Conservation (phyloP, 2,329 filamentous ascomycete species). For the Penicillium fuscoglaucum region DNA sequence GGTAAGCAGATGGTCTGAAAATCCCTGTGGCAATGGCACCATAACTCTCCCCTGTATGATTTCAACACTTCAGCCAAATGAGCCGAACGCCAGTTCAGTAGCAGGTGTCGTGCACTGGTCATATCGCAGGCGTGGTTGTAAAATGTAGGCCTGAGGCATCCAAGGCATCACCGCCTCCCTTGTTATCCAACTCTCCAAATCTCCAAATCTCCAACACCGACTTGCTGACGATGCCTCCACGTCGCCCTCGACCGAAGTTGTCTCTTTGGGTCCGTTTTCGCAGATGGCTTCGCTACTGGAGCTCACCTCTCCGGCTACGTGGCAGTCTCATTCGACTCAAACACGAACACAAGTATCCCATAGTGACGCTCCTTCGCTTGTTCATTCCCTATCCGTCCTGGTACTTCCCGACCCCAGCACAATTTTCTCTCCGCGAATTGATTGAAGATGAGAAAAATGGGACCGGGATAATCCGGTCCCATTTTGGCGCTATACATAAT, state of each 20-base stretch:
- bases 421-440: conserved; percentile 16
- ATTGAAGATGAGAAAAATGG: conserved; percentile 18
- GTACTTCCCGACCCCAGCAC: conserved; percentile 26
- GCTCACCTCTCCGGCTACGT: conserved; percentile 23
- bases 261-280: neutral
- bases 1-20: neutral
- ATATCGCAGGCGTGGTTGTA: neutral
- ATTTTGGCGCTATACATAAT: conserved; percentile 23
- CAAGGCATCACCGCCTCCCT: neutral
- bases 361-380: conserved; percentile 23
- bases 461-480: neutral
- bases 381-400: conserved; percentile 28
- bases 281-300: neutral
- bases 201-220: neutral
- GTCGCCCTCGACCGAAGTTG: neutral
- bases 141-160: neutral
- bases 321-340: conserved; percentile 23
- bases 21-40: neutral
- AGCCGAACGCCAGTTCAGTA: neutral
- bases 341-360: conserved; percentile 19
- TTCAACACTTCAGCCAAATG: neutral
- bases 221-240: neutral
- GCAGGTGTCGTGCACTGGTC: too few species aligned
- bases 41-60: neutral
- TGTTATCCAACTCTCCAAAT: neutral